Base-by-base conservation (phyloP, 1,284 basidiomycete genomes). In the Sporisorium iseilematis-ciliati region DNA sequence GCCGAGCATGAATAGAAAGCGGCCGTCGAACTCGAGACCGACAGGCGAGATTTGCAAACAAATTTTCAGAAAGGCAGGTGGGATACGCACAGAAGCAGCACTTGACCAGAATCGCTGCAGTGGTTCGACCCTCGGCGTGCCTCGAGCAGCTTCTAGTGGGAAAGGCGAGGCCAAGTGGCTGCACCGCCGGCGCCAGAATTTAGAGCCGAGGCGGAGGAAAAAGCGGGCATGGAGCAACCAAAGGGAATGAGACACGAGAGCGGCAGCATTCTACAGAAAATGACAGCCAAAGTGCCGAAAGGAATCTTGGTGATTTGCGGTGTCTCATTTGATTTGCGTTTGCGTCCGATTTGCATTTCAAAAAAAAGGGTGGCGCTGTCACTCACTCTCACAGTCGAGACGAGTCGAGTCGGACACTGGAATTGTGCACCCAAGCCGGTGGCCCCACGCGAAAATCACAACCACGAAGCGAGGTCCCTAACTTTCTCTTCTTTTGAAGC, bases 311-410 rank as follows among this genome's bases (percentile, higher is more conserved):
- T 16, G 23, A 46, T 46, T 46, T 25, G 43, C 43, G 3, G 23
- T 46, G 23, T 46, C 43, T 46, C 43, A 45, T 12, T 46, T 46
- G 43, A 46, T 46, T 46, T 46, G 43, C 43, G 43, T 46, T 26
- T 46, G 43, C 21, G 43, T 46, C 43, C 43, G 43, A 26, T 46
- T 25, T 16, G 43, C 43, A 46, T 26, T 46, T 20, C 20, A 46
- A 46, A 46, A 46, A 25, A 26, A 25, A 12, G 43, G 43, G 11
- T 46, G 21, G 21, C 21, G 42, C 42, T 45, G 23, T 46, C 43
- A 46, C 35, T 38, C 35, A 38, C 35, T 16, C 35, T 38, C 33
- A 33, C 7, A 33, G 33, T 7, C 33, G 33, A 33, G 33, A 14
- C 35, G 35, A 38, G 35, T 14, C 14, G 35, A 45, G 21, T 25